Conservation (phyloP, 2,329 filamentous ascomycete species). For the Neurospora crassa region DNA sequence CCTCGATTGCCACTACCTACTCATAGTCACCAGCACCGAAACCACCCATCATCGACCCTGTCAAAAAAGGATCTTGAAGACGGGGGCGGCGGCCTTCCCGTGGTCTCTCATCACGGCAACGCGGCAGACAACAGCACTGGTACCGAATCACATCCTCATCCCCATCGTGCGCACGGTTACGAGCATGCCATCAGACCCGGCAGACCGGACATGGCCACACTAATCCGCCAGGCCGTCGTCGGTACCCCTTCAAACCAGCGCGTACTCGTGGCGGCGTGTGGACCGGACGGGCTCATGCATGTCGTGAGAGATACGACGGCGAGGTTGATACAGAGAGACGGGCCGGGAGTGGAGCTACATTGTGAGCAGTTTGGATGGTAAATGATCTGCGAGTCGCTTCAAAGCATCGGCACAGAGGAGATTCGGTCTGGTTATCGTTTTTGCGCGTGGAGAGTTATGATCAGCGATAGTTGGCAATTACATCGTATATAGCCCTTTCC, state of each 20-base stretch:
- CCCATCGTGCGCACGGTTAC: not conserved
- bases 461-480: not conserved
- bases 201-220: constrained; percentile 30
- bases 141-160: not conserved
- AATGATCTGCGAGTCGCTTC: constrained; percentile 1
- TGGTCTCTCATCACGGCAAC: constrained; percentile 10
- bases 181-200: constrained; percentile 26
- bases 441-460: not conserved
- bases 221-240: constrained; percentile 29
- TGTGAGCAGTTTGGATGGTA: constrained; percentile 40
- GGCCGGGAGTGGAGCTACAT: constrained; percentile 40
- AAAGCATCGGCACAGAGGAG: not conserved
- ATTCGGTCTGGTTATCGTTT: not conserved
- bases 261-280: constrained; percentile 38
- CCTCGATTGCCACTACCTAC: constrained; percentile 1
- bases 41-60: not conserved
- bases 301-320: constrained; percentile 35
- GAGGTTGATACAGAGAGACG: constrained; percentile 30
- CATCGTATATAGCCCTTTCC: not conserved
- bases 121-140: not conserved
- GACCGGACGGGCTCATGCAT: constrained; percentile 34
- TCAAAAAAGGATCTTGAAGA: constrained; percentile 15
- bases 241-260: constrained; percentile 25
- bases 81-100: constrained; percentile 4
- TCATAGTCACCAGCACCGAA: not conserved